A percentile compares a stretch with the other conserved stretches of the same genome.
Evolutionary conservation across 2,329 filamentous ascomycete species (phyloP).

Genomic region (Alternaria longipes): DNA sequence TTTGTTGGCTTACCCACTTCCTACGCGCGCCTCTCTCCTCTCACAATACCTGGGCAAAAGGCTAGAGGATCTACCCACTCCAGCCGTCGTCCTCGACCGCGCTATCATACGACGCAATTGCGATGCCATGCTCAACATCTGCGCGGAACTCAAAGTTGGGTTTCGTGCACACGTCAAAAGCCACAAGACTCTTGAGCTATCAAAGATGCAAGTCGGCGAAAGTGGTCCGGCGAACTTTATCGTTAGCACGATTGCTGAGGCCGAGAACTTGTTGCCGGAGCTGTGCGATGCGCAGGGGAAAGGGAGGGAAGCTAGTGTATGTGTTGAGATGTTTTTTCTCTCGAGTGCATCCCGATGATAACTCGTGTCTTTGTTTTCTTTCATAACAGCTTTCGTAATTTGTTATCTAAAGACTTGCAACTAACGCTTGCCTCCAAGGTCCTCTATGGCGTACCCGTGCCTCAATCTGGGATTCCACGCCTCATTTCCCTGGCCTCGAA

Average conservation of each 20-base stretch:
- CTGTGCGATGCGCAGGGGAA: slow-evolving; percentile 65
- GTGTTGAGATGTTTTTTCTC: slow-evolving; percentile 25
- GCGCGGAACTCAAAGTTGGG: slow-evolving; percentile 65
- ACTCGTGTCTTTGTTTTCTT: not conserved
- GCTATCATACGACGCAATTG: slow-evolving; percentile 74
- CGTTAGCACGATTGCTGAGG: slow-evolving; percentile 78
- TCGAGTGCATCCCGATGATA: not conserved
- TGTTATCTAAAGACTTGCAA: not conserved
- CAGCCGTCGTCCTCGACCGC: slow-evolving; percentile 73
- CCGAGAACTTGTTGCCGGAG: slow-evolving; percentile 70
- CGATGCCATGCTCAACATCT: slow-evolving; percentile 73
- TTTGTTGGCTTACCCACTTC: slow-evolving; percentile 28
- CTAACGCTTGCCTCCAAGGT: slow-evolving; percentile 54
- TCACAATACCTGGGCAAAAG: slow-evolving; percentile 66
- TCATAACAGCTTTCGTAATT: not conserved
- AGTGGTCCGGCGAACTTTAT: slow-evolving; percentile 68
- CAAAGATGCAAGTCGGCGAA: slow-evolving; percentile 73
- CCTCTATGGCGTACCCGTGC: slow-evolving; percentile 76
- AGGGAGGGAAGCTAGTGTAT: slow-evolving; percentile 68
- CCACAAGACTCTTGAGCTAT: slow-evolving; percentile 78
- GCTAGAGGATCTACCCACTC: slow-evolving; percentile 69
- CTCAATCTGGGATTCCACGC: slow-evolving; percentile 67
- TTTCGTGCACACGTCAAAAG: slow-evolving; percentile 86
- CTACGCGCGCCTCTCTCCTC: slow-evolving; percentile 16
- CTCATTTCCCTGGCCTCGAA: slow-evolving; percentile 65